Evolutionary conservation across 768 basidiomycete species (phyloP).

Genomic region (Rhodotorula diobovata): DNA sequence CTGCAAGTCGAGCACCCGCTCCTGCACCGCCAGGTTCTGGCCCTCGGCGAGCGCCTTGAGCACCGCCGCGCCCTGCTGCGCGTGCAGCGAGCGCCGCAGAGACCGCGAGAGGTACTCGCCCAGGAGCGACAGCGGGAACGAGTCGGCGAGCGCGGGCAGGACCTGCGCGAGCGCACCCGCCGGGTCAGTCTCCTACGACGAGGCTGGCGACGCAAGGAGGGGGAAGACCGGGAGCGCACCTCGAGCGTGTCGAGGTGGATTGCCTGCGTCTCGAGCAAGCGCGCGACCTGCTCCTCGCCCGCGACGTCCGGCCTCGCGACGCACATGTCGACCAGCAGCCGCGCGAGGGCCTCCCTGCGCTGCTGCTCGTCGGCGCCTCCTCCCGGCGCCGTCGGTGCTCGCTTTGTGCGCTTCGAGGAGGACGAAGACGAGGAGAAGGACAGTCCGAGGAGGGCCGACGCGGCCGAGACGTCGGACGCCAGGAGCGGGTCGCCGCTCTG

Average conservation of each 20-base stretch:
- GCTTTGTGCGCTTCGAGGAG: too few species aligned
- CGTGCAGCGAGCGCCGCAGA: conserved; percentile 22
- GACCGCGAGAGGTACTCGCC: conserved; percentile 15
- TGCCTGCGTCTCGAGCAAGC: conserved; percentile 28
- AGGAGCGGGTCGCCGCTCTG: conserved; percentile 29
- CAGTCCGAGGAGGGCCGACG: conserved; percentile 2
- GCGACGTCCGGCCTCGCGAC: not conserved
- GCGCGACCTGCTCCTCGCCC: conserved; percentile 3
- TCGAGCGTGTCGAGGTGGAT: conserved; percentile 24
- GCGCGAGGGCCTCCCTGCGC: conserved; percentile 12
- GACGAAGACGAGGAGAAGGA: not conserved
- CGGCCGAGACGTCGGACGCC: not conserved
- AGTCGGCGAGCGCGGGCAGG: conserved; percentile 2
- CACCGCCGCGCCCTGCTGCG: conserved; percentile 11
- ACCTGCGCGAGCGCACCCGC: not conserved
- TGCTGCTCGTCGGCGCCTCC: conserved; percentile 5
- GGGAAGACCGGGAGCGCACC: not conserved
- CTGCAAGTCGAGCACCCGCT: conserved; percentile 6
- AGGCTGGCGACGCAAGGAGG: not conserved
- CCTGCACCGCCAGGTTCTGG: conserved; percentile 22
- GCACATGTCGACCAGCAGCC: conserved; percentile 34
- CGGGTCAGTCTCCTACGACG: not conserved
- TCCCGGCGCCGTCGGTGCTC: too few species aligned
- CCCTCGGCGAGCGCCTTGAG: conserved; percentile 28
- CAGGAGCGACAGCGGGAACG: conserved; percentile 9